Percentiles rank a stretch among this genome's conserved stretches.
phyloP scores from a whole-genome alignment of 495 filamentous ascomycete genomes.

The Penicillium lividum region DNA sequence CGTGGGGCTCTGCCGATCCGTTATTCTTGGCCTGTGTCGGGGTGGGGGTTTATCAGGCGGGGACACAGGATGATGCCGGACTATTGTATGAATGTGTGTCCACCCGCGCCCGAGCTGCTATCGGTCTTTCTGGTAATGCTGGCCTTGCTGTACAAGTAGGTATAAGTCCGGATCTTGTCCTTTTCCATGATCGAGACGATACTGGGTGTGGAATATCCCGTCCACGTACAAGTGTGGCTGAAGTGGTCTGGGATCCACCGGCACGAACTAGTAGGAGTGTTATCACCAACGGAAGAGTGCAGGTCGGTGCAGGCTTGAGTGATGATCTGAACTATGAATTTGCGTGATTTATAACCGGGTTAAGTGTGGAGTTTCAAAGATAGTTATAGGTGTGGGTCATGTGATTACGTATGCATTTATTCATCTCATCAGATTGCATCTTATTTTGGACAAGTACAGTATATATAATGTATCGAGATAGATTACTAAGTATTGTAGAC shows the following conservation, averaged over 20 bases:
- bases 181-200: slow-evolving; percentile 34
- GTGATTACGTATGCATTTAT: slow-evolving; percentile 2
- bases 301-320: not conserved
- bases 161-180: slow-evolving; percentile 25
- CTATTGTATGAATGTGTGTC: slow-evolving; percentile 65
- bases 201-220: slow-evolving; percentile 33
- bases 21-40: slow-evolving; percentile 61
- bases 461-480: no score
- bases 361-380: not conserved
- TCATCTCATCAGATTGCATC: not conserved
- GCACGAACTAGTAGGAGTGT: slow-evolving; percentile 27
- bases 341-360: not conserved
- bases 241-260: slow-evolving; percentile 43
- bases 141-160: slow-evolving; percentile 18
- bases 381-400: slow-evolving; percentile 15
- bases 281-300: slow-evolving; percentile 25
- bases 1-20: slow-evolving; percentile 71
- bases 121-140: slow-evolving; percentile 23
- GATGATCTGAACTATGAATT: not conserved
- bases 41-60: slow-evolving; percentile 70
- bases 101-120: slow-evolving; percentile 51
- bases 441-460: not conserved
- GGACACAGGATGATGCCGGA: slow-evolving; percentile 57
- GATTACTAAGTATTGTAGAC: no score
- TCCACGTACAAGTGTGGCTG: slow-evolving; percentile 33